Evolutionary conservation across 1,284 basidiomycete species (phyloP).

Genomic region (Sporisorium exsertum): DNA sequence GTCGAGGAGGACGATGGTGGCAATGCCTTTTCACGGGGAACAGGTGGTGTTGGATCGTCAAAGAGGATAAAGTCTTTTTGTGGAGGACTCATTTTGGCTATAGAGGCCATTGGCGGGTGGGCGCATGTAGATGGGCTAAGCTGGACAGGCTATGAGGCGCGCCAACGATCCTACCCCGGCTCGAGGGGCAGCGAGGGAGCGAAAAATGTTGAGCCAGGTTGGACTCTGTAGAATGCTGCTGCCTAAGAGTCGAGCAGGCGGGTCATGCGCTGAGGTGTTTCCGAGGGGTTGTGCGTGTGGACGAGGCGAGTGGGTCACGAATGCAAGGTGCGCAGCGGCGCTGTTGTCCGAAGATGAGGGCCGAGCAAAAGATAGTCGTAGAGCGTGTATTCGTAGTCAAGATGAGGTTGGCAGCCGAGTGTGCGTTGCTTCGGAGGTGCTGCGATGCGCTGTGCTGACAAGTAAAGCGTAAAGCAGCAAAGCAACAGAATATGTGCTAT

Average conservation of each 20-base stretch:
- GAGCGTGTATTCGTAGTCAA: neutral
- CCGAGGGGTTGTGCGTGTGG: neutral
- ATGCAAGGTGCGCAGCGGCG: neutral
- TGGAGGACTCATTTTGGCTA: slow-evolving; percentile 24
- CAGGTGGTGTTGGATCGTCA: slow-evolving; percentile 43
- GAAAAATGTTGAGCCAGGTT: neutral
- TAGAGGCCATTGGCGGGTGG: slow-evolving; percentile 2
- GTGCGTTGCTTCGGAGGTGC: neutral
- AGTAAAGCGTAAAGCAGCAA: neutral
- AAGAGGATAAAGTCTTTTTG: slow-evolving; percentile 60
- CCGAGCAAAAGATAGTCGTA: neutral
- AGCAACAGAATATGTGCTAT: neutral
- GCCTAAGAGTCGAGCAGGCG: neutral
- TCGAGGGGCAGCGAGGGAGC: neutral
- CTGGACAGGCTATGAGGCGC: neutral
- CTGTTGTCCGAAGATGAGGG: neutral
- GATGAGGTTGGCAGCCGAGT: neutral
- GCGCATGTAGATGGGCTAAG: neutral
- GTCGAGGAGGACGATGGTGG: slow-evolving; percentile 4
- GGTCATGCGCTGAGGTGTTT: neutral
- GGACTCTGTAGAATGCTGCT: neutral
- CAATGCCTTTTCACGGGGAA: neutral
- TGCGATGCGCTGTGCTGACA: neutral
- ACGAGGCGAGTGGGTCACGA: neutral
- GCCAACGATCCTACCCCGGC: neutral